A percentile compares a stretch with the other conserved stretches of the same genome.
Conservation (phyloP, 1,139 yeast genomes). For the Debaryomyces robertsiae region DNA sequence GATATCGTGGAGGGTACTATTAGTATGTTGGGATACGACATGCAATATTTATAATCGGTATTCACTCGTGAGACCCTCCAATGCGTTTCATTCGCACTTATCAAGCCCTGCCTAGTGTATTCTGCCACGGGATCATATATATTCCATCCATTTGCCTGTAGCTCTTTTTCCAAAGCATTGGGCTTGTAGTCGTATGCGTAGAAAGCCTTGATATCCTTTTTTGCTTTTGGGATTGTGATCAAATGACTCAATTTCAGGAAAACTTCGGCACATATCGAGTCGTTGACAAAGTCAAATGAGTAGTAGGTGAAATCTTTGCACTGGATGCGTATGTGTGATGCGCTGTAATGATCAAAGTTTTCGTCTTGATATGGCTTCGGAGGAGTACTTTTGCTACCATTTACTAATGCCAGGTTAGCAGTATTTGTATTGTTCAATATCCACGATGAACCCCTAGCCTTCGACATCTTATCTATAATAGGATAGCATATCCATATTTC, state of each 20-base stretch:
- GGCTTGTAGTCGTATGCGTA: conserved; percentile 54
- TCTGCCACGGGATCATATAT: conserved; percentile 66
- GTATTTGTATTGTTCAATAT: conserved; percentile 18
- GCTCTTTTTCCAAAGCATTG: conserved; percentile 63
- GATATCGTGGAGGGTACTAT: conserved; percentile 76
- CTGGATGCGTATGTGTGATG: conserved; percentile 62
- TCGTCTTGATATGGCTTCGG: conserved; percentile 19
- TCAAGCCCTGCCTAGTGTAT: conserved; percentile 64
- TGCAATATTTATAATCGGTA: conserved; percentile 64
- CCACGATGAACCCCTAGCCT: conserved; percentile 56
- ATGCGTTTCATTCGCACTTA: conserved; percentile 21
- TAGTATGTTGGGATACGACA: conserved; percentile 70
- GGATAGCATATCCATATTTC: conserved; percentile 97
- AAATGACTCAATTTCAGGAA: conserved; percentile 69
- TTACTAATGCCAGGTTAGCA: conserved; percentile 2
- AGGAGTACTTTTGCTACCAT: conserved; percentile 10
- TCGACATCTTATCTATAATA: conserved; percentile 67
- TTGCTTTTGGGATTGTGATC: conserved; percentile 45
- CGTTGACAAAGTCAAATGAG: conserved; percentile 70
- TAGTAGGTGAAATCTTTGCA: conserved; percentile 89
- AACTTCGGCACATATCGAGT: conserved; percentile 65
- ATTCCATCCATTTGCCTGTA: conserved; percentile 65
- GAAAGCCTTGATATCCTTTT: conserved; percentile 44
- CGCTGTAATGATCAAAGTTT: conserved; percentile 46
- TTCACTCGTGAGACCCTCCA: conserved; percentile 80